These are phyloP conservation scores for Pythium guiyangense DNA, from an alignment of 352 stramenopile species.

Conservation along the genomic window DNA sequence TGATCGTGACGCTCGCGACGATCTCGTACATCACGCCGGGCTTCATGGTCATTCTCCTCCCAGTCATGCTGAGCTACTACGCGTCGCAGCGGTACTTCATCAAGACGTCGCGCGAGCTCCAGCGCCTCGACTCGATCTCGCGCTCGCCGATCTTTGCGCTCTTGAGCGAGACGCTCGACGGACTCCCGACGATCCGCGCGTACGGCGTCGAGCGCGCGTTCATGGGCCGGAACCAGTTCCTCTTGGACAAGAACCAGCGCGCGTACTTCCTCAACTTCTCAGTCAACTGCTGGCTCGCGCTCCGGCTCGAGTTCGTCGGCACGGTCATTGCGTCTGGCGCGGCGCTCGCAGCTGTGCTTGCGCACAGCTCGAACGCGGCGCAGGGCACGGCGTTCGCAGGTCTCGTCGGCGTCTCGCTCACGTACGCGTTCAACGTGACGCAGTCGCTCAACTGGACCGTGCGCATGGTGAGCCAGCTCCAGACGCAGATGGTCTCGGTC, in stretches of 20 bases:
- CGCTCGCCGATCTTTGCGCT: conserved; percentile 93
- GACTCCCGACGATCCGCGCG: conserved; percentile 92
- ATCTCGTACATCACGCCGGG: conserved; percentile 68
- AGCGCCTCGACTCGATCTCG: conserved; percentile 94
- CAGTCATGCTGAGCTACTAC: conserved; percentile 64
- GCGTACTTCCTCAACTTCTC: conserved; percentile 74
- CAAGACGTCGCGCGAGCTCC: conserved; percentile 88
- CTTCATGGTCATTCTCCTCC: conserved; percentile 73
- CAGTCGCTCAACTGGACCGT: conserved; percentile 78
- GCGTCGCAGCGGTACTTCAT: conserved; percentile 92
- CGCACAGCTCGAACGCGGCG: conserved; percentile 33
- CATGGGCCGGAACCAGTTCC: conserved; percentile 36
- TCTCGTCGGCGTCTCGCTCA: conserved; percentile 63
- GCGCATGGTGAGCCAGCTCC: conserved; percentile 67
- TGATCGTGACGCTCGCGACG: conserved; percentile 54
- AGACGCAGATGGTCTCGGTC: conserved; percentile 77
- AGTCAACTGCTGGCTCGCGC: conserved; percentile 71
- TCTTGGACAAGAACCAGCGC: conserved; percentile 64
- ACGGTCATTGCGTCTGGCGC: conserved; percentile 58
- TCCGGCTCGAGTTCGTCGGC: conserved; percentile 70
- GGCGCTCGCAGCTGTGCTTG: conserved; percentile 45
- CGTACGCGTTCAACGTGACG: conserved; percentile 76
- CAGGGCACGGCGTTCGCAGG: conserved; percentile 44
- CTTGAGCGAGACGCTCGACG: conserved; percentile 93
- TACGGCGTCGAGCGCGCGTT: conserved; percentile 56